Evolutionary conservation across 163 green algal species (phyloP).

Genomic region (Volvox carteri): DNA sequence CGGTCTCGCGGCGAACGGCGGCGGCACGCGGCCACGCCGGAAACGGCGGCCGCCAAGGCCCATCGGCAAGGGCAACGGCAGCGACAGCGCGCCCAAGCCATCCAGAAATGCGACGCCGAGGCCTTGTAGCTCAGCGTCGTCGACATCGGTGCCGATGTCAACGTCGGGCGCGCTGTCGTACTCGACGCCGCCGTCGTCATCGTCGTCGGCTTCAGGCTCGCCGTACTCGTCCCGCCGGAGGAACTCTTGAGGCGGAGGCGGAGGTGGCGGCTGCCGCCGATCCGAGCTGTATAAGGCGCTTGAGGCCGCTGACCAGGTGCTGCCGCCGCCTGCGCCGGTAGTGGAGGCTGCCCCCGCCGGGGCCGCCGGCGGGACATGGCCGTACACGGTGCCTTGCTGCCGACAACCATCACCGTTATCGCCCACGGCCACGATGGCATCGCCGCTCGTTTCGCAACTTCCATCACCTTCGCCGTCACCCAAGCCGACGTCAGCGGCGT

Average conservation of each 20-base stretch:
- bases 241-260: not conserved
- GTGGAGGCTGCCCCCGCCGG: not conserved
- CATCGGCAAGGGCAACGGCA: conserved; percentile 1
- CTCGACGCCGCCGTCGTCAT: not conserved
- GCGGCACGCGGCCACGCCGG: not conserved
- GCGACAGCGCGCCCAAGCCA: not conserved
- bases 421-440: not conserved
- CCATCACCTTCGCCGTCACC: not conserved
- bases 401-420: not conserved
- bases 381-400: not conserved
- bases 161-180: not conserved
- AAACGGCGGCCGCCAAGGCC: not conserved
- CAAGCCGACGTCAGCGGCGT: not conserved
- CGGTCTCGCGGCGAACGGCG: not conserved
- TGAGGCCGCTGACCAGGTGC: not conserved
- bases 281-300: not conserved
- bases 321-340: not conserved
- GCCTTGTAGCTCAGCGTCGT: not conserved
- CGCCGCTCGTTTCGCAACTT: not conserved
- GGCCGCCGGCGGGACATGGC: not conserved
- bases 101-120: conserved; percentile 19
- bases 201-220: not conserved
- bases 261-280: not conserved
- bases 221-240: not conserved
- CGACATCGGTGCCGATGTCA: not conserved